Evolutionary conservation across 495 filamentous ascomycete species (phyloP).

Genomic region (Talaromyces ruber): DNA sequence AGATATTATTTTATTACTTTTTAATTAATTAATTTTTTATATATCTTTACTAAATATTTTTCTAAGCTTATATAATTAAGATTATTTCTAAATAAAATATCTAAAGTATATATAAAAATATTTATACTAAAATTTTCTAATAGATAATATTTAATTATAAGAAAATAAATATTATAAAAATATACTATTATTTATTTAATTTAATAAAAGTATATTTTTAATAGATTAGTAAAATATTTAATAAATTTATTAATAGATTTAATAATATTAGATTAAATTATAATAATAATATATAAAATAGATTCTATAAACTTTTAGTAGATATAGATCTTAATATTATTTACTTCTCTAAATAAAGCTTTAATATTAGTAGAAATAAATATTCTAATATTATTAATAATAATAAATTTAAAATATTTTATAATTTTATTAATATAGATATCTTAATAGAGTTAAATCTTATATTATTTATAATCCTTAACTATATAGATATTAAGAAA

Average conservation of each 20-base stretch:
- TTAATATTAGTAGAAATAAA: background rate
- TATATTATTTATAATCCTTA: background rate
- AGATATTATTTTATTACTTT: background rate
- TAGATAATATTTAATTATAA: background rate
- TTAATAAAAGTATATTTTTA: background rate
- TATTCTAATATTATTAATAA: background rate
- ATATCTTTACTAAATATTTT: background rate
- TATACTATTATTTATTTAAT: background rate
- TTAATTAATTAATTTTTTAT: background rate
- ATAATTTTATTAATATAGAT: background rate
- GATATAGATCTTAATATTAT: background rate
- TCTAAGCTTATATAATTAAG: background rate
- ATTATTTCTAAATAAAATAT: background rate
- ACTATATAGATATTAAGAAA: background rate
- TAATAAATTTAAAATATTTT: background rate
- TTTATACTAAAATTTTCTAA: background rate
- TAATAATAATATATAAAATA: background rate
- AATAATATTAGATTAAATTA: background rate
- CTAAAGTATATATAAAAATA: background rate
- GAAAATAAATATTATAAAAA: too few relatives aligned
- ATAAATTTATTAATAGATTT: background rate
- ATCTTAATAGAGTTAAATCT: background rate
- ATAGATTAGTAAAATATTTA: background rate
- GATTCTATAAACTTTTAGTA: background rate
- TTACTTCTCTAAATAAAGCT: background rate